Evolutionary conservation across 305 asterid species (phyloP).

Genomic region (Ilex paraguariensis): DNA sequence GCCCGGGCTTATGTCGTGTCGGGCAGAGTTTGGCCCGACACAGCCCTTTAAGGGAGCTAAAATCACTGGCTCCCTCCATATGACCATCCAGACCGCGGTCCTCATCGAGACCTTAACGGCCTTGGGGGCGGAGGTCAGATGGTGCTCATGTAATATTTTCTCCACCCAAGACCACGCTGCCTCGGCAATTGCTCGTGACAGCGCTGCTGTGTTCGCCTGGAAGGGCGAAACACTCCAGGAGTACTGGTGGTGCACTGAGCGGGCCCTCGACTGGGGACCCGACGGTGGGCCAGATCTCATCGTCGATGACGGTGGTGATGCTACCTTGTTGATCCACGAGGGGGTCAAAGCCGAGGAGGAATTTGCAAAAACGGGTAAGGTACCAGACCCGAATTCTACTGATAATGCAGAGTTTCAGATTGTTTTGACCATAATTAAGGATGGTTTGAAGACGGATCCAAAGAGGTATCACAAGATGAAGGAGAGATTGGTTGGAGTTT

Average conservation of each 20-base stretch:
- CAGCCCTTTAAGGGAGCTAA: constrained; percentile 42
- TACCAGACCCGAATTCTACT: constrained; percentile 51
- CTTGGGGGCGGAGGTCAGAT: constrained; percentile 30
- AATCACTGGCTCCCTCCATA: constrained; percentile 37
- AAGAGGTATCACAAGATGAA: constrained; percentile 47
- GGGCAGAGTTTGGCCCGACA: constrained; percentile 32
- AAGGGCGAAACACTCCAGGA: constrained; percentile 46
- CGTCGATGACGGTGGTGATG: constrained; percentile 59
- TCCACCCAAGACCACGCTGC: constrained; percentile 38
- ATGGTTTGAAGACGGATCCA: constrained; percentile 43
- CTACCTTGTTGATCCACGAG: constrained; percentile 50
- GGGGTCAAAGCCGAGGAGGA: constrained; percentile 63
- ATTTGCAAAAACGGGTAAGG: constrained; percentile 28
- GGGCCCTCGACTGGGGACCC: constrained; percentile 58
- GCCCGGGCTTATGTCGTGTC: constrained; percentile 34
- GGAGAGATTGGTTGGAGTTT: constrained; percentile 59
- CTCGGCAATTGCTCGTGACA: constrained; percentile 29
- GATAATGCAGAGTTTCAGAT: constrained; percentile 58
- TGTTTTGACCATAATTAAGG: constrained; percentile 39
- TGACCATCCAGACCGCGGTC: constrained; percentile 37
- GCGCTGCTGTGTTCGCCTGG: constrained; percentile 36
- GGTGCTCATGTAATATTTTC: constrained; percentile 38
- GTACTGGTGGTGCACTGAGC: constrained; percentile 69
- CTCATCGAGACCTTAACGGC: constrained; percentile 31
- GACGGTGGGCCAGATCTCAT: constrained; percentile 54